Conservation (phyloP, 2,329 filamentous ascomycete genomes). For the Claviceps monticola region DNA sequence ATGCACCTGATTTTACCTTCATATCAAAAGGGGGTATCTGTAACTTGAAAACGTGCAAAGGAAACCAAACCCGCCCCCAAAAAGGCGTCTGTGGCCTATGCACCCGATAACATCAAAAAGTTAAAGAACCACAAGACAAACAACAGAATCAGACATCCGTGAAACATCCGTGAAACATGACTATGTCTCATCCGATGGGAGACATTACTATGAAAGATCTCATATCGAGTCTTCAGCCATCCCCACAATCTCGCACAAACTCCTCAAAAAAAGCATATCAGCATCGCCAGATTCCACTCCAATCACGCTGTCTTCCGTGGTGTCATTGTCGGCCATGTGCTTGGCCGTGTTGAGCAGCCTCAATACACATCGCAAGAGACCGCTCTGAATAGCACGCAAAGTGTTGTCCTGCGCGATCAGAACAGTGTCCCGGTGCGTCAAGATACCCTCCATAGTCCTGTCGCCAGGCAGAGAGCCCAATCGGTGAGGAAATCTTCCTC, state of each 20-base stretch:
- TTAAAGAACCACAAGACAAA: too few species aligned
- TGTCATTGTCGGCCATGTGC: slow-evolving; percentile 19
- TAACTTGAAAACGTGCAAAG: neutral
- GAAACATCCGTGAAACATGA: neutral
- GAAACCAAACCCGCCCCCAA: neutral
- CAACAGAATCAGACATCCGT: too few species aligned
- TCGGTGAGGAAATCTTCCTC: slow-evolving; percentile 13
- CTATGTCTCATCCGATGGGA: neutral
- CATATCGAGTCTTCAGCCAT: slow-evolving; percentile 18
- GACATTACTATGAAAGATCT: neutral
- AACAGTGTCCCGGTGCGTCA: slow-evolving; percentile 6
- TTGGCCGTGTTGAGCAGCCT: slow-evolving; percentile 35
- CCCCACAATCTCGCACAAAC: slow-evolving; percentile 29
- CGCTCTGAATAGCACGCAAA: slow-evolving; percentile 32
- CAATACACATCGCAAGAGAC: slow-evolving; percentile 36
- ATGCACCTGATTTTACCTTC: too few species aligned
- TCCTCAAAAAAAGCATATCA: slow-evolving; percentile 25
- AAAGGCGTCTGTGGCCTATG: neutral
- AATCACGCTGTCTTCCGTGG: slow-evolving; percentile 16
- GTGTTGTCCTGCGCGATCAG: slow-evolving; percentile 18
- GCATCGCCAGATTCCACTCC: slow-evolving; percentile 18
- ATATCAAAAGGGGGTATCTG: neutral
- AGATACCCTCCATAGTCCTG: slow-evolving; percentile 16
- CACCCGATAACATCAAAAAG: neutral
- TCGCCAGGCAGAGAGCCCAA: slow-evolving; percentile 13